A percentile compares a stretch with the other conserved stretches of the same genome.
Evolutionary conservation across 169 alveolate species (phyloP).

Genomic region (Babesia divergens): DNA sequence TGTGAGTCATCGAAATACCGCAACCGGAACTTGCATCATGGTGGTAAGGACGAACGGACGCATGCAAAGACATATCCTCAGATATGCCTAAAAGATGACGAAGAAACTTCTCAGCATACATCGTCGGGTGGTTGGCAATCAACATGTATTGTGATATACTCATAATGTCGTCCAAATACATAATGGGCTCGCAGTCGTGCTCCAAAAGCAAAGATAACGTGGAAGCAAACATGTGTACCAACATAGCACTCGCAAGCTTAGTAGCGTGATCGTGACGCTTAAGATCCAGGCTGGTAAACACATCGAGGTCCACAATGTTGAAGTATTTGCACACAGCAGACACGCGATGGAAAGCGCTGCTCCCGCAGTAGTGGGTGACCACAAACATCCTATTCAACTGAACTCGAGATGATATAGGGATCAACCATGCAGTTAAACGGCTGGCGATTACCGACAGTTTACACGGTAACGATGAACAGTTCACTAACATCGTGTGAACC

Average conservation of each 20-base stretch:
- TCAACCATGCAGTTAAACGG: conserved; percentile 77
- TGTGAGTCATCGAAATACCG: neutral
- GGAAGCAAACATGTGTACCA: conserved; percentile 51
- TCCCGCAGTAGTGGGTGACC: conserved; percentile 45
- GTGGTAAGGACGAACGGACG: neutral
- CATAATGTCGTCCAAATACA: conserved; percentile 1
- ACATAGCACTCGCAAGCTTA: conserved; percentile 43
- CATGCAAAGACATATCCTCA: neutral
- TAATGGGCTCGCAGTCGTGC: neutral
- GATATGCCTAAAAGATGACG: neutral
- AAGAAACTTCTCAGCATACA: neutral
- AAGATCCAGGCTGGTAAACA: conserved; percentile 45
- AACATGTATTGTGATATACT: conserved; percentile 18
- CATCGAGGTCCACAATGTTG: conserved; percentile 43
- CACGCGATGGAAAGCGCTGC: conserved; percentile 34
- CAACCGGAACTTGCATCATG: neutral
- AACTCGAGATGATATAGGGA: conserved; percentile 23
- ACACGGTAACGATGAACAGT: conserved; percentile 83
- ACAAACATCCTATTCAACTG: conserved; percentile 42
- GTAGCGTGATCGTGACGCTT: conserved; percentile 55
- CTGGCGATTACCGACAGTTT: conserved; percentile 81
- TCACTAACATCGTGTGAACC: conserved; percentile 76
- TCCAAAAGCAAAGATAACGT: conserved; percentile 25
- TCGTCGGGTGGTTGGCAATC: neutral
- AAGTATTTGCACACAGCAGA: conserved; percentile 37